Base-by-base conservation (phyloP, 805 yeast genomes). In the Maudiozyma turicensis region DNA sequence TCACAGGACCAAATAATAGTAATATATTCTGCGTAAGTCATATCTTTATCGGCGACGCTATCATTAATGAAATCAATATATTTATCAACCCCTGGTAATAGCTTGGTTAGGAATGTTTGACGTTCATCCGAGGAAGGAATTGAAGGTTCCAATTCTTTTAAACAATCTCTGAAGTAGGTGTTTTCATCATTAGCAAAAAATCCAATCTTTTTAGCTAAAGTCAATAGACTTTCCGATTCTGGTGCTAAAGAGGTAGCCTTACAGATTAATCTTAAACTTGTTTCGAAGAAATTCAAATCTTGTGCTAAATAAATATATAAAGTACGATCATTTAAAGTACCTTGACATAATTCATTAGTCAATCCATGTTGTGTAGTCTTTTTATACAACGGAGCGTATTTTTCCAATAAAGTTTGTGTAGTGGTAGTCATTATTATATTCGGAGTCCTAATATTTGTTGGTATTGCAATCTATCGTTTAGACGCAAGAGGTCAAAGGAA, bases 131-230 rank as follows among this genome's bases (percentile, higher is more conserved):
- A 47, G 11, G 37, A 40, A 5, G 48, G 46, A 5, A 57, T 51
- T 3, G 51, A 20, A 8, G 54, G 55, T 20, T 45, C 44, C 29
- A 64, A 51, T 11, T 71, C 52, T 13, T 58, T 52, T 40, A 65
- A 51, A 29, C 67, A 64, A 38, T 70, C 67, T 11, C 55, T 55
- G 52, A 77, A 77, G 52, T 77, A 77, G 43, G 69, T 68, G 55
- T 76, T 75, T 53, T 77, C 82, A 48, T 70, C 73, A 42, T 66
- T 67, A 11, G 74, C 66, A 35, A 78, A 63, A 52, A 75, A 74
- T 1, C 81, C 82, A 50, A 77, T 69, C 52, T 77, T 78, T 50
- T 74, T 74, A 1, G 76, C 74, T 30, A 78, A 52, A 0, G 60
- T 58, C 28, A 75, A 60, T n/a, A 71, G 63, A 0, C 77, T 54